Conservation (phyloP, 1,284 basidiomycete genomes). For the Ustilago lituana region DNA sequence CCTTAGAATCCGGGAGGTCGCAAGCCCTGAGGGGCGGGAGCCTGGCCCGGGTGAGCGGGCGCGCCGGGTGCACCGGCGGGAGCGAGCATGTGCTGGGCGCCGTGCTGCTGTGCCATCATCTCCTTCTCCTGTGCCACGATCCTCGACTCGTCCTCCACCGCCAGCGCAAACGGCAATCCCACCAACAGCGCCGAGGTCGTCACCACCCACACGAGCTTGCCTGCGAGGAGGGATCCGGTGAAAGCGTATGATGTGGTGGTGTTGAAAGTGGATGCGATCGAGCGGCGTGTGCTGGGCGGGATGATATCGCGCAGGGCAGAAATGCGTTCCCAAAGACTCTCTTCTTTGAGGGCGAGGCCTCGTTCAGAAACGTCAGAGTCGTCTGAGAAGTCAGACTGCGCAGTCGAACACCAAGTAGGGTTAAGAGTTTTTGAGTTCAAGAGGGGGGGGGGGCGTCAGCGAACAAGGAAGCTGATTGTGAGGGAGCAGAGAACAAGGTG, state of each 20-base stretch:
- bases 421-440: too few species aligned
- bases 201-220: constrained; percentile 91
- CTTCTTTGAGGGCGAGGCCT: constrained; percentile 67
- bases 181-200: constrained; percentile 93
- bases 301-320: constrained; percentile 94
- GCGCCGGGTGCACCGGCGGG: constrained; percentile 18
- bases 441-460: background rate
- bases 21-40: constrained; percentile 43
- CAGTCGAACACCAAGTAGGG: background rate
- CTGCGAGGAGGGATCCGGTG: constrained; percentile 77
- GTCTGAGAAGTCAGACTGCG: constrained; percentile 54
- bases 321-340: constrained; percentile 88
- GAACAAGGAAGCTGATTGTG: background rate
- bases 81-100: constrained; percentile 74
- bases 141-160: constrained; percentile 93
- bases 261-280: constrained; percentile 75
- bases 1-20: constrained; percentile 63
- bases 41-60: constrained; percentile 7
- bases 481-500: background rate
- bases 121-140: constrained; percentile 94
- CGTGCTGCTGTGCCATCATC: constrained; percentile 89
- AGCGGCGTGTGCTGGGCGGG: constrained; percentile 84
- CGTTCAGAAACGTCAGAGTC: constrained; percentile 60
- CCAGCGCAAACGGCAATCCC: constrained; percentile 89
- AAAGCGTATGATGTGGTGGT: constrained; percentile 73